Evolutionary conservation across 2,329 filamentous ascomycete species (phyloP).

Genomic region (Fusarium penzigii): DNA sequence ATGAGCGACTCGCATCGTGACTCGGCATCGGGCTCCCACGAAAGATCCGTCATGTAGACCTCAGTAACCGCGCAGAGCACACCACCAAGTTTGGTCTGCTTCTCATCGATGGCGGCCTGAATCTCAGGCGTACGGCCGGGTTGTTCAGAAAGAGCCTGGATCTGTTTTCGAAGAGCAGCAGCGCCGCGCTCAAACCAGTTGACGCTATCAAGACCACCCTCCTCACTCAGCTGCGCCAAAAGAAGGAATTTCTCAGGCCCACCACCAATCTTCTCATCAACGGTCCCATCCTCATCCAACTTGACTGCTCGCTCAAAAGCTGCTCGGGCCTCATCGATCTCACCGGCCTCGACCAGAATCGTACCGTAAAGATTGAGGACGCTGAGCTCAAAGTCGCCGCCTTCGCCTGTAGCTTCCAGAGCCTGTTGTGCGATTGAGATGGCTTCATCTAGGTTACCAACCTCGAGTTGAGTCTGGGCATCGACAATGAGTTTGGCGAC

Average conservation of each 20-base stretch:
- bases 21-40: constrained; percentile 90
- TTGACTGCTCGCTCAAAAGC: constrained; percentile 73
- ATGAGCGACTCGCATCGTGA: constrained; percentile 82
- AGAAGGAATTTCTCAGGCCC: constrained; percentile 94
- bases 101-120: constrained; percentile 57
- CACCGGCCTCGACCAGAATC: constrained; percentile 79
- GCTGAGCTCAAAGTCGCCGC: constrained; percentile 57
- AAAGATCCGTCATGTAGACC: constrained; percentile 98
- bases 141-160: constrained; percentile 61
- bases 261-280: constrained; percentile 71
- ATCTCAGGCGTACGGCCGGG: constrained; percentile 40
- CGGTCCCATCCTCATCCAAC: constrained; percentile 73
- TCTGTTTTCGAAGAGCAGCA: constrained; percentile 68
- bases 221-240: constrained; percentile 83
- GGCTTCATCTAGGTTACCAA: constrained; percentile 44
- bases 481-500: constrained; percentile 38
- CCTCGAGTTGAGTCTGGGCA: constrained; percentile 43
- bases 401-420: constrained; percentile 44
- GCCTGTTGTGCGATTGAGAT: constrained; percentile 43
- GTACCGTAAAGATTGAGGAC: constrained; percentile 78
- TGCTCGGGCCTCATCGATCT: constrained; percentile 71
- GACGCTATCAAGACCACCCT: constrained; percentile 67
- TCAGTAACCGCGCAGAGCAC: constrained; percentile 94
- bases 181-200: constrained; percentile 72
- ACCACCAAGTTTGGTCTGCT: constrained; percentile 79